Evolutionary conservation across 768 basidiomycete genomes (phyloP), one percentile per base, ranked within the genome.

Genomic region (Amanita subjunquillea): DNA sequence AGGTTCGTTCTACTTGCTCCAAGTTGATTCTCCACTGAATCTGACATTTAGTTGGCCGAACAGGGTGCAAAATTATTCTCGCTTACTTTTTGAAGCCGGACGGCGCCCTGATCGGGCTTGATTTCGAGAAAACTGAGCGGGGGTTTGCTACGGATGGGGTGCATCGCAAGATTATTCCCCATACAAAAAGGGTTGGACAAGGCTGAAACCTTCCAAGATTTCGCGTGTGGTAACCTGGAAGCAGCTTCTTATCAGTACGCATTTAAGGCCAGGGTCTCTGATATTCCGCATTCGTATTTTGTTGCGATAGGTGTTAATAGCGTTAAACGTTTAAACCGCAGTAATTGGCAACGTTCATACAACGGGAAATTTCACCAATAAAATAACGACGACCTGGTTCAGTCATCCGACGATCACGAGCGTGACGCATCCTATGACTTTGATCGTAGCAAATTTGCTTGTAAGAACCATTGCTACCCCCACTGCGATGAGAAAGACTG

Each of bases 91-190:
- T 90, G 57, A 85, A 79, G 54, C 80, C 81, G 0, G 75, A 77
- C 1, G 87, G 83, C 0, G 63, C 67, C 27, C 68, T 89, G 0
- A 66, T 87, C 40, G 76, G 87, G 13, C 64, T 72, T 4, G 87
- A 88, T 56, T 63, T 69, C 17, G 54, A 62, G 23, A 54, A 61
- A 20, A 61, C 56, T 8, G 56, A 49, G 1, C 50, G 57, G 4
- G 20, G 29, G 20, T 3, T 20, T 22, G 23, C 40, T 12, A 12
- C 12, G 15, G 17, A 48, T 6, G 46, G 37, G 10, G 30, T 7
- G 10, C 12, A 34, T 15, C 46, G 46, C 17, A 9, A 30, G 6
- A 30, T 48, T 34, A n/a, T 48, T 34, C 5, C 46, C 13, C 46
- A 20, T 48, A n/a, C 46, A 17, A 13, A 13, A 34, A 8, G 46